These are phyloP conservation scores for Pythium dissimile DNA, from an alignment of 352 stramenopile species.

Conservation along the genomic window DNA sequence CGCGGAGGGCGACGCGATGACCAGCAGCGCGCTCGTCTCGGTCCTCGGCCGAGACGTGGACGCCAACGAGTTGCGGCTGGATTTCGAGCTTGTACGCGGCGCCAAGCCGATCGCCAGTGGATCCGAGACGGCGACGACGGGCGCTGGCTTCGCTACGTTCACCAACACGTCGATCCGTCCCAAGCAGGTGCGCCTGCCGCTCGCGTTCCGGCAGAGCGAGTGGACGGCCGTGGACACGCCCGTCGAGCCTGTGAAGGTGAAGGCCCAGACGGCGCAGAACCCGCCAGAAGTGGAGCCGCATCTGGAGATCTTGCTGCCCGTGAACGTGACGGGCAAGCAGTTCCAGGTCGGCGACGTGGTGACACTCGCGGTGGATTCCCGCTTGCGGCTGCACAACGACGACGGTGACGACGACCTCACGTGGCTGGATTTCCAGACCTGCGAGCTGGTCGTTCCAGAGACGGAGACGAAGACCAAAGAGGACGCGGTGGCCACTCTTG, in stretches of 20 bases:
- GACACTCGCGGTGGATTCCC: slow-evolving; percentile 46
- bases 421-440: slow-evolving; percentile 52
- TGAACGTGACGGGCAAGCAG: slow-evolving; percentile 71
- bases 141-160: slow-evolving; percentile 51
- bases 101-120: slow-evolving; percentile 28
- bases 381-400: slow-evolving; percentile 48
- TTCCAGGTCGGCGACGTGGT: slow-evolving; percentile 46
- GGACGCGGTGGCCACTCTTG: slow-evolving; percentile 15
- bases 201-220: slow-evolving; percentile 61
- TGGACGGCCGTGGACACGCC: slow-evolving; percentile 27
- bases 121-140: slow-evolving; percentile 17
- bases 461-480: slow-evolving; percentile 18
- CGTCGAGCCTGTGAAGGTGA: background rate
- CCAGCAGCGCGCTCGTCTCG: slow-evolving; percentile 45
- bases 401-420: slow-evolving; percentile 40
- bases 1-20: slow-evolving; percentile 52
- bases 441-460: slow-evolving; percentile 43
- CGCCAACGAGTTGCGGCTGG: slow-evolving; percentile 30
- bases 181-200: slow-evolving; percentile 52
- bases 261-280: background rate
- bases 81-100: slow-evolving; percentile 61
- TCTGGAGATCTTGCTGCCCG: slow-evolving; percentile 60
- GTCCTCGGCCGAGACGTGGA: slow-evolving; percentile 43
- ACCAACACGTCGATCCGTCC: slow-evolving; percentile 63
- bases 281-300: slow-evolving; percentile 19